These are phyloP conservation scores for Phaeosphaeria sp. DNA, from an alignment of 2,329 filamentous ascomycete species.

Conservation along the genomic window DNA sequence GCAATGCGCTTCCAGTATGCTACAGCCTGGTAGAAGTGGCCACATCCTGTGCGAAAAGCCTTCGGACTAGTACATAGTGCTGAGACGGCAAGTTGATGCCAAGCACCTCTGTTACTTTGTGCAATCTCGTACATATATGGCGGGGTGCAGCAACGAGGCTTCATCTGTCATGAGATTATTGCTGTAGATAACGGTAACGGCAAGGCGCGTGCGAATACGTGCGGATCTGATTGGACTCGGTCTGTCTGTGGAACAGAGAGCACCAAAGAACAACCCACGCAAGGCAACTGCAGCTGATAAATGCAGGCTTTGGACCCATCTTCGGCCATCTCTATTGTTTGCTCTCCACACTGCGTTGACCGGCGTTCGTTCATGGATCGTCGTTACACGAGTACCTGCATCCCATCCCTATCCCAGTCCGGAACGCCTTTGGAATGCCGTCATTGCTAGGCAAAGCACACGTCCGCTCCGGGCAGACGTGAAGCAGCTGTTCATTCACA, in stretches of 20 bases:
- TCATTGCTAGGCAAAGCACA: neutral
- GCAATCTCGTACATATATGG: neutral
- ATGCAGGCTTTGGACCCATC: neutral
- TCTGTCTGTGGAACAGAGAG: neutral
- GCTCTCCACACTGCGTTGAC: neutral
- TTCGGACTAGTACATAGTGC: neutral
- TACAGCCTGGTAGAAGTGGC: neutral
- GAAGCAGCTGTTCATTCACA: neutral
- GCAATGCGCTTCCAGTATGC: neutral
- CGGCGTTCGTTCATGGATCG: neutral
- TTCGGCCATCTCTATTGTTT: neutral
- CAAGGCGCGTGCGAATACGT: neutral
- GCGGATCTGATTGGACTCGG: neutral
- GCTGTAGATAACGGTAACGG: neutral
- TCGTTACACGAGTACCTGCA: neutral
- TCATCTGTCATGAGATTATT: neutral
- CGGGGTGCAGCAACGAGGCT: slow-evolving; percentile 1
- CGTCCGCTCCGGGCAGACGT: neutral
- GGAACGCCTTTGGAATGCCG: neutral
- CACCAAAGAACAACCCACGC: neutral
- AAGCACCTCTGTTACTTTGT: neutral
- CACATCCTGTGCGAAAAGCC: neutral
- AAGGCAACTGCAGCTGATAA: neutral
- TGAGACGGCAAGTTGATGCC: neutral
- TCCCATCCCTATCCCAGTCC: neutral